Evolutionary conservation across 768 basidiomycete species (phyloP), one percentile per base, ranked within the genome.

Genomic region (Lactifluus echinatus): DNA sequence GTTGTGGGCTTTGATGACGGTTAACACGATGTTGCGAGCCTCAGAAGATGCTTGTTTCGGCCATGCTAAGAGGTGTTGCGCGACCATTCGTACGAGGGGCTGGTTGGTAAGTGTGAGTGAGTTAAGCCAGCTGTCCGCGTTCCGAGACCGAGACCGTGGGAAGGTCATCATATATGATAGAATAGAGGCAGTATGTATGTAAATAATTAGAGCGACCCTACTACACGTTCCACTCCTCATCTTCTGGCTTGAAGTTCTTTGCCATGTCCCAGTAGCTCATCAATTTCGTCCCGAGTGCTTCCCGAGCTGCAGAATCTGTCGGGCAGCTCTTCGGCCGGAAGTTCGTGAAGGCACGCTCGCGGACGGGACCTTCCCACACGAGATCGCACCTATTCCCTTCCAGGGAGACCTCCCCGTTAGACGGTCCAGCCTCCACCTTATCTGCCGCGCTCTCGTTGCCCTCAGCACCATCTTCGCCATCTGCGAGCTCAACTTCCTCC

Each of bases 221-320:
- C 29, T 50, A 59, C 44, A 60, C 52, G 24, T 49, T 49, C 64
- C 83, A 62, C 56, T 89, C 86, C 63, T 89, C 87, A 53, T 92
- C 89, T 69, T 88, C 85, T 4, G 82, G 79, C 68, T 82, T 88
- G 82, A 85, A 91, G 66, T 89, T 87, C 82, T 93, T 96, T 28
- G 92, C 84, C 70, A 89, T 80, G 69, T 97, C 95, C 94, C 94
- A 98, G 68, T 93, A 89, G 0, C 91, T 89, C 47, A 85, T 84
- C 70, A 93, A 69, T 76, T 84, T 92, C 57, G 81, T 78, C 1
- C 94, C 94, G 26, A 98, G 76, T 49, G 82, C 76, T 63, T 96
- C 94, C 71, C 89, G 89, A 12, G 92, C 95, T 36, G 84, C 77
- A 23, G 79, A 72, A 69, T 99, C 96, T 0, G 88, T 89, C 29